phyloP scores from a whole-genome alignment of 2,329 filamentous ascomycete genomes.

The Lecanosticta acicola region DNA sequence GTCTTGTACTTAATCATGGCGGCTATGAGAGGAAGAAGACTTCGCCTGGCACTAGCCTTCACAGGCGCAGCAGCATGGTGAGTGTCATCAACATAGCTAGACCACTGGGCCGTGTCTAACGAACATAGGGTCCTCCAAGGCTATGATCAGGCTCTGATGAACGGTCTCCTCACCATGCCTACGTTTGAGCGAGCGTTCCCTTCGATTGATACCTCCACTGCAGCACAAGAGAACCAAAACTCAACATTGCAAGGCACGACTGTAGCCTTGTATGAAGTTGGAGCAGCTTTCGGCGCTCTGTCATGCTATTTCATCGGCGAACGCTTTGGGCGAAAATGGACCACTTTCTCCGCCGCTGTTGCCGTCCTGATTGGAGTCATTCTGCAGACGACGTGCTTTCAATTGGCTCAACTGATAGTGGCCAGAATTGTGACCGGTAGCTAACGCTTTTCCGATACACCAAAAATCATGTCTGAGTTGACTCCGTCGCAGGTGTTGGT shows the following conservation, averaged over 20 bases:
- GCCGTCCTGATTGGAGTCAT: constrained; percentile 39
- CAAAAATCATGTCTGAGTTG: too few relatives aligned
- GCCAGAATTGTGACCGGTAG: constrained; percentile 44
- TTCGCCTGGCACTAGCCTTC: constrained; percentile 18
- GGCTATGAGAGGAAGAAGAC: constrained; percentile 11
- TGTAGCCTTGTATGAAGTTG: constrained; percentile 31
- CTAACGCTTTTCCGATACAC: background rate
- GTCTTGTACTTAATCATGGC: background rate
- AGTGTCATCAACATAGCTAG: background rate
- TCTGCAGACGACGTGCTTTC: constrained; percentile 35
- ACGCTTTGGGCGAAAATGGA: constrained; percentile 37
- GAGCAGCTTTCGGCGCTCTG: constrained; percentile 22
- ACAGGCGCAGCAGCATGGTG: constrained; percentile 18
- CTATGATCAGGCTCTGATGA: constrained; percentile 37
- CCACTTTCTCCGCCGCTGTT: constrained; percentile 37
- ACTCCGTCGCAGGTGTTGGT: constrained; percentile 47
- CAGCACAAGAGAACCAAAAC: constrained; percentile 12
- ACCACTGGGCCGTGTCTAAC: background rate
- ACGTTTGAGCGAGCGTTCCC: constrained; percentile 39
- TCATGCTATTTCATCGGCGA: constrained; percentile 42
- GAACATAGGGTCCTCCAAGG: constrained; percentile 18
- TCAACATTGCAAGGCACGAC: constrained; percentile 30
- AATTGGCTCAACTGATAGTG: constrained; percentile 46
- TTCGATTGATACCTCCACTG: constrained; percentile 29
- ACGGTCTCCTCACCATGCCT: constrained; percentile 38